Percentiles rank a stretch among this genome's conserved stretches.
Evolutionary conservation across 1,284 basidiomycete genomes (phyloP).

Genomic region (Laetiporus sulphureus): DNA sequence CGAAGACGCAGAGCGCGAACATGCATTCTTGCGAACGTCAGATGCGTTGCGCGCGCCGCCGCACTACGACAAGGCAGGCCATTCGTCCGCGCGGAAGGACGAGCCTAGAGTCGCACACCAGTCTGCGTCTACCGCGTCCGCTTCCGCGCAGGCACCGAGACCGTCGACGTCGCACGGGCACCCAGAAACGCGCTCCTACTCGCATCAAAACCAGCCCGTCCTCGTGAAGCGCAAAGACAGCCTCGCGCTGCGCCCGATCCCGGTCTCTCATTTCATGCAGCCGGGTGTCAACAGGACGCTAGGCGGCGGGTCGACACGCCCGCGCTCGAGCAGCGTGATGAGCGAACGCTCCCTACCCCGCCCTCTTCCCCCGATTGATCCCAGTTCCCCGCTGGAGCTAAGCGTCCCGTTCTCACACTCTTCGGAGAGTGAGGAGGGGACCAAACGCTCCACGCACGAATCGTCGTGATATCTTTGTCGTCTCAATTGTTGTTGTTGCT

Average conservation of each 20-base stretch:
- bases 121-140: slow-evolving; percentile 2
- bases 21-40: slow-evolving; percentile 5
- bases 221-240: slow-evolving; percentile 20
- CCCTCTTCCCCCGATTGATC: slow-evolving; percentile 16
- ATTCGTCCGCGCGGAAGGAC: slow-evolving; percentile 1
- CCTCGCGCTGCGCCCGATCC: slow-evolving; percentile 19
- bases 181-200: slow-evolving; percentile 1
- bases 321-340: slow-evolving; percentile 18
- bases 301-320: slow-evolving; percentile 6
- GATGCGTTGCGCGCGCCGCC: slow-evolving; percentile 6
- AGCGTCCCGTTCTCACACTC: too few relatives aligned
- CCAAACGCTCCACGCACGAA: too few relatives aligned
- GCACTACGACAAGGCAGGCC: slow-evolving; percentile 6
- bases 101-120: slow-evolving; percentile 2
- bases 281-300: too few relatives aligned
- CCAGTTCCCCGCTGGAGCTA: background rate
- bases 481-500: too few relatives aligned
- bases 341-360: slow-evolving; percentile 16
- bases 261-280: slow-evolving; percentile 16
- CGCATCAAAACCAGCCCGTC: slow-evolving; percentile 9
- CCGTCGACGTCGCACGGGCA: slow-evolving; percentile 2
- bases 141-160: slow-evolving; percentile 6
- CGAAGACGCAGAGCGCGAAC: background rate
- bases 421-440: too few relatives aligned
- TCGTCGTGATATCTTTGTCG: too few relatives aligned